These are phyloP conservation scores for Syzygium malaccense DNA, from an alignment of 441 rosid genomes.

Conservation along the genomic window DNA sequence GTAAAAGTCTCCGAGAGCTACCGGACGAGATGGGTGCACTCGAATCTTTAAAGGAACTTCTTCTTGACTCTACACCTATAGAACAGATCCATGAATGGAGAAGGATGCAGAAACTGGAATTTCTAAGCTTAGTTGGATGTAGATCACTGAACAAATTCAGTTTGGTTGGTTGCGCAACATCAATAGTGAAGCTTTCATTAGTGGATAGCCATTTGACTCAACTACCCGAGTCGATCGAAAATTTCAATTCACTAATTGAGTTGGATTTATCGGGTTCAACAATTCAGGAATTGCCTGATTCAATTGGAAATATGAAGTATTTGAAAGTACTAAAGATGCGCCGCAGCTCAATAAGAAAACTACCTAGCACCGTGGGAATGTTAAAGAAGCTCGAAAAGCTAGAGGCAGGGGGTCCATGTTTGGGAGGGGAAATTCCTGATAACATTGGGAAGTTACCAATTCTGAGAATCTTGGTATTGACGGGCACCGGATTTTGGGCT, in stretches of 20 bases:
- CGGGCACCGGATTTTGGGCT: rapidly evolving
- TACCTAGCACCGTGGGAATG: background rate
- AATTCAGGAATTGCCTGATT: background rate
- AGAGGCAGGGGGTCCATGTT: background rate
- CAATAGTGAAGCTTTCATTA: background rate
- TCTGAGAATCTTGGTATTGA: background rate
- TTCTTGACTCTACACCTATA: background rate
- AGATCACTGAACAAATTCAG: background rate
- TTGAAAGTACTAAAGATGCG: background rate
- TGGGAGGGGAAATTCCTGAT: background rate
- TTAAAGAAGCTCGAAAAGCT: background rate
- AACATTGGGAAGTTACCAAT: background rate
- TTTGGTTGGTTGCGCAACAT: background rate
- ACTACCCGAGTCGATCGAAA: background rate
- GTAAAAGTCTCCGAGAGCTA: background rate
- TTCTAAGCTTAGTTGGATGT: background rate
- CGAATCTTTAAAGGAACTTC: background rate
- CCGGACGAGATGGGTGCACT: background rate
- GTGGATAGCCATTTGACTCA: background rate
- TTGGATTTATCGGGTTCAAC: background rate
- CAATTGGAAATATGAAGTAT: background rate
- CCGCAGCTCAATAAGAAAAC: background rate
- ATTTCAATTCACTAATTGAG: background rate
- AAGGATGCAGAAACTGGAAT: background rate
- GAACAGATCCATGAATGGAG: background rate